A percentile compares a stretch with the other conserved stretches of the same genome.
These are phyloP conservation scores for Pythium vanterpoolii DNA, from an alignment of 352 stramenopile species.

Conservation along the genomic window DNA sequence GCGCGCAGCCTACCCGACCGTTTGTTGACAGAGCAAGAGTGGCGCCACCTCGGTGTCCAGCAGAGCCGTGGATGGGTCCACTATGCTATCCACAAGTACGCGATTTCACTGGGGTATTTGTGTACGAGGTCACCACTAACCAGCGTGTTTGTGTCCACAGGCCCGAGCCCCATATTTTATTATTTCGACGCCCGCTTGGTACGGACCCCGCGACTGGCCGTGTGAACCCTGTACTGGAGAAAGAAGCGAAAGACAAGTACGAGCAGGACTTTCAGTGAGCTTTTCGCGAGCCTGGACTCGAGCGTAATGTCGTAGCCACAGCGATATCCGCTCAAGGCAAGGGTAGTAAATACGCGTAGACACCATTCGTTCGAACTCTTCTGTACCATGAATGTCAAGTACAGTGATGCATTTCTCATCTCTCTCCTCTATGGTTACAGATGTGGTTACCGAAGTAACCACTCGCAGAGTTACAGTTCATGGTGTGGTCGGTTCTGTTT, in stretches of 20 bases:
- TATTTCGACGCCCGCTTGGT: conserved; percentile 97
- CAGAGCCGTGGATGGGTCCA: conserved; percentile 98
- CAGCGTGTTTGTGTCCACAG: conserved; percentile 36
- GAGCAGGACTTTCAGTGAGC: conserved; percentile 71
- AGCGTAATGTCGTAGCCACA: no score
- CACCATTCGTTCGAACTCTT: no score
- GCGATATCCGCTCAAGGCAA: no score
- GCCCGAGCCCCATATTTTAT: conserved; percentile 98
- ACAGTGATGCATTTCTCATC: no score
- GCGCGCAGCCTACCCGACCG: conserved; percentile 95
- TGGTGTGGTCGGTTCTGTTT: no score
- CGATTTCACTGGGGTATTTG: conserved; percentile 3
- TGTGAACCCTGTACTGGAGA: conserved; percentile 92
- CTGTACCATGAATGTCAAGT: no score
- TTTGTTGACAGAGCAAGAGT: conserved; percentile 96
- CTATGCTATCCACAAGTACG: conserved; percentile 98
- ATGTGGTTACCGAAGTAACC: no score
- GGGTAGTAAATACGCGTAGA: no score
- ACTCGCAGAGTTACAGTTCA: no score
- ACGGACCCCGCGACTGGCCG: conserved; percentile 95
- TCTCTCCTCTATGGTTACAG: no score
- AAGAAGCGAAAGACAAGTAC: conserved; percentile 96
- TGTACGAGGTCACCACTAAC: background rate
- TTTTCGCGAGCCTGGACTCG: no score
- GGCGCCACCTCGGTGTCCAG: conserved; percentile 96